Evolutionary conservation across 2,329 filamentous ascomycete genomes (phyloP), one percentile per base, ranked within the genome.

Genomic region (Mariannaea sp.): DNA sequence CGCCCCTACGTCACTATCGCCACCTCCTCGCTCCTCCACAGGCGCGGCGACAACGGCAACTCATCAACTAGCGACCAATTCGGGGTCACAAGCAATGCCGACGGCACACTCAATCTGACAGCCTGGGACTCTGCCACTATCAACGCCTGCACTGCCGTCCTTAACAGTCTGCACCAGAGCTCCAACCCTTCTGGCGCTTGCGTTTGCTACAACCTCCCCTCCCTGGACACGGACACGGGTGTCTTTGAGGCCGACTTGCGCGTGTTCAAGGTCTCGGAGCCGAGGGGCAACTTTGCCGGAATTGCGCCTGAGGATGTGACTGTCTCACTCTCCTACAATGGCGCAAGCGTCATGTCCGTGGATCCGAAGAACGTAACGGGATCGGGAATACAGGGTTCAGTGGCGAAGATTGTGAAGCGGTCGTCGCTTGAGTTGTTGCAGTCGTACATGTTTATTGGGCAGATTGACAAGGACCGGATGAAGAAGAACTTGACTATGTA

Each of bases 131-230:
- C 65, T 3, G 68, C 76, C 36, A 87, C 83, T 7, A 75, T 77
- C 26, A 65, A 73, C 9, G 86, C 86, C 17, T 94, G 90, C 70
- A 74, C 73, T 38, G 64, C 73, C 17, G 78, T 81, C 7, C 76
- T 94, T 14, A 69, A 71, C 2, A 68, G 72, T 20, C 76, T 91
- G 42, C 75, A 76, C 12, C 75, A 79, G 55, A 82, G 85, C 35
- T 80, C 82, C 19, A 93, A 92, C 61, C 88, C 88, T 5, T 87
- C 88, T 8, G 90, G 90, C 44, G 82, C 90, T 41, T 87, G 87
- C 53, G 83, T 90, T 41, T 95, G 90, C 80, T 94, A 93, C 75
- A 95, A 94, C 69, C 72, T 95, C 19, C 85, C 87, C 0, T 83
- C 82, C 32, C 79, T 91, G 52, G 81, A 93, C 73, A 83, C 82